Evolutionary conservation across 495 filamentous ascomycete genomes (phyloP).

Genomic region (Daldinia decipiens): DNA sequence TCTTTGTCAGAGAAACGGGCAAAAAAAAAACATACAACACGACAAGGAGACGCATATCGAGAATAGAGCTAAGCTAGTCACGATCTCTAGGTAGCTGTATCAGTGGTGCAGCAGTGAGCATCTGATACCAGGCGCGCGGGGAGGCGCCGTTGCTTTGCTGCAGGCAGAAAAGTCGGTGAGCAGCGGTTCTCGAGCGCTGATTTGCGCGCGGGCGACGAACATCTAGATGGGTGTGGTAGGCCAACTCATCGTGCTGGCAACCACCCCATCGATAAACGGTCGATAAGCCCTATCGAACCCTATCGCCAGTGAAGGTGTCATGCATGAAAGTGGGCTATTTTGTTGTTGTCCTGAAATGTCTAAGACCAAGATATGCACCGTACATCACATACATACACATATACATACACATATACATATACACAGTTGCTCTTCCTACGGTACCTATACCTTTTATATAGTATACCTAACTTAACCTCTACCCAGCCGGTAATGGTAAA

Average conservation of each 20-base stretch:
- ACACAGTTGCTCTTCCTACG: background rate
- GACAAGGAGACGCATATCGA: background rate
- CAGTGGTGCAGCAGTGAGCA: conserved; percentile 27
- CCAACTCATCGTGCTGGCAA: conserved; percentile 44
- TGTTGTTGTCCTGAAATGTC: conserved; percentile 39
- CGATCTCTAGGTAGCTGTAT: conserved; percentile 9
- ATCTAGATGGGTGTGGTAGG: conserved; percentile 43
- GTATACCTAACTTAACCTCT: background rate
- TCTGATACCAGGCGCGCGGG: conserved; percentile 43
- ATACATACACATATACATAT: conserved; percentile 12
- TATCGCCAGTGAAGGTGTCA: conserved; percentile 40
- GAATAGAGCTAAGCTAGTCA: conserved; percentile 9
- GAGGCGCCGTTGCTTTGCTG: conserved; percentile 33
- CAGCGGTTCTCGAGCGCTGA: conserved; percentile 33
- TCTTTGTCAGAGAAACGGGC: conserved; percentile 9
- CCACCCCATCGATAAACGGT: conserved; percentile 36
- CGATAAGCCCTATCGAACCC: conserved; percentile 41
- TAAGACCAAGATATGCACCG: conserved; percentile 33
- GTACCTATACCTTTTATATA: background rate
- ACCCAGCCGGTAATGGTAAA: conserved; percentile 1
- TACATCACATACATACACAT: conserved; percentile 26
- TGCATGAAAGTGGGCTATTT: conserved; percentile 40
- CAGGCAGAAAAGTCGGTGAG: conserved; percentile 44
- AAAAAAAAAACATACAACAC: background rate
- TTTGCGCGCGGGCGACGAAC: conserved; percentile 40